phyloP scores from a whole-genome alignment of 495 filamentous ascomycete genomes.

The Annulohypoxylon maeteangense region DNA sequence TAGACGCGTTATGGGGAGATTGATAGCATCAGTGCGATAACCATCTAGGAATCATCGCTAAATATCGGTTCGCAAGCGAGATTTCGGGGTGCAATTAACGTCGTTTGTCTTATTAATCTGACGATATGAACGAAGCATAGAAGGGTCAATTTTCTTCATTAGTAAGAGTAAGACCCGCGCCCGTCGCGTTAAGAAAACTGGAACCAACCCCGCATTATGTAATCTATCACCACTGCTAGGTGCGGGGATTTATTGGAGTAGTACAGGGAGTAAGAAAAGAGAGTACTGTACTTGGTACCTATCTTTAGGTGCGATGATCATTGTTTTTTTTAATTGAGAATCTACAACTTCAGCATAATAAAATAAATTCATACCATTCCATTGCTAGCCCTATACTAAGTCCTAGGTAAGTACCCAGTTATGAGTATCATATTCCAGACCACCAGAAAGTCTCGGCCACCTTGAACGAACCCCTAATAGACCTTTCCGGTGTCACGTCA shows the following conservation, averaged over 20 bases:
- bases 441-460: conserved; percentile 70
- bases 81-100: background rate
- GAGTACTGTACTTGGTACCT: too few species aligned
- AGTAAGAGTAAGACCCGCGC: conserved; percentile 8
- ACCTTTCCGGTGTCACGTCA: conserved; percentile 51
- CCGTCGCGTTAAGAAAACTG: conserved; percentile 20
- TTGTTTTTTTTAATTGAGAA: too few species aligned
- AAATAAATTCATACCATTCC: background rate
- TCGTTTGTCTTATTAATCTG: background rate
- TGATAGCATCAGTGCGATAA: background rate
- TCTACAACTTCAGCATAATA: too few species aligned
- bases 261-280: background rate
- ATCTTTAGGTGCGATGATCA: too few species aligned
- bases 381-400: background rate
- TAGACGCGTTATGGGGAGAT: background rate
- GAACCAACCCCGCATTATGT: conserved; percentile 18
- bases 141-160: background rate
- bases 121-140: too few species aligned
- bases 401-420: too few species aligned
- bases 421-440: conserved; percentile 52
- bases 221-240: conserved; percentile 9
- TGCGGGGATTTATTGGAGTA: conserved; percentile 7
- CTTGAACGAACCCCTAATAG: conserved; percentile 59
- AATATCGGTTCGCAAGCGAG: background rate
- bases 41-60: background rate